A percentile compares a stretch with the other conserved stretches of the same genome.
phyloP scores from a whole-genome alignment of 1,284 basidiomycete genomes.

The Malassezia obtusa region DNA sequence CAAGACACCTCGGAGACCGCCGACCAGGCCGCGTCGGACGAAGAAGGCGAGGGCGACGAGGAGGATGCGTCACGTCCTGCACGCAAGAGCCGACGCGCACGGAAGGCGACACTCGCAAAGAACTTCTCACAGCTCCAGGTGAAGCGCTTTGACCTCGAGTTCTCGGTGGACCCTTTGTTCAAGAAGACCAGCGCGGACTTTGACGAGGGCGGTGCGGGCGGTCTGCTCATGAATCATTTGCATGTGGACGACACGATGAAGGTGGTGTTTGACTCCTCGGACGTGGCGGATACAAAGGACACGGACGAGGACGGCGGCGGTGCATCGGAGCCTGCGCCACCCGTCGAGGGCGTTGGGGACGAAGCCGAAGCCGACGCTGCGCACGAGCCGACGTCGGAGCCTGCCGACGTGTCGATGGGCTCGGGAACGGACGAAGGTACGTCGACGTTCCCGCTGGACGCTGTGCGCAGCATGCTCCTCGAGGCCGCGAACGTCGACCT shows the following conservation, averaged over 20 bases:
- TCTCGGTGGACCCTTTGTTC: slow-evolving; percentile 91
- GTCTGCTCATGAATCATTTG: slow-evolving; percentile 51
- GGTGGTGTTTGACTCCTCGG: slow-evolving; percentile 92
- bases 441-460: slow-evolving; percentile 19
- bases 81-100: slow-evolving; percentile 55
- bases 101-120: slow-evolving; percentile 45
- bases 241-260: slow-evolving; percentile 72
- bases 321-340: not conserved
- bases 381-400: too few relatives aligned
- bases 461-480: slow-evolving; percentile 28
- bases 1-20: slow-evolving; percentile 51
- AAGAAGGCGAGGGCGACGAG: slow-evolving; percentile 51
- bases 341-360: too few relatives aligned
- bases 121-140: slow-evolving; percentile 62
- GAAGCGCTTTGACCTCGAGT: slow-evolving; percentile 66
- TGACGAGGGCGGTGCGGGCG: slow-evolving; percentile 93
- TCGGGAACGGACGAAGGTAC: not conserved
- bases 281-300: slow-evolving; percentile 54
- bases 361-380: not conserved
- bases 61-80: slow-evolving; percentile 64
- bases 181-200: slow-evolving; percentile 97
- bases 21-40: slow-evolving; percentile 53
- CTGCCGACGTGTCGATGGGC: not conserved
- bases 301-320: not conserved
- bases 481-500: slow-evolving; percentile 8